These are phyloP conservation scores for Scopulariopsis brevicaulis DNA, from an alignment of 2,329 filamentous ascomycete species.

Conservation along the genomic window DNA sequence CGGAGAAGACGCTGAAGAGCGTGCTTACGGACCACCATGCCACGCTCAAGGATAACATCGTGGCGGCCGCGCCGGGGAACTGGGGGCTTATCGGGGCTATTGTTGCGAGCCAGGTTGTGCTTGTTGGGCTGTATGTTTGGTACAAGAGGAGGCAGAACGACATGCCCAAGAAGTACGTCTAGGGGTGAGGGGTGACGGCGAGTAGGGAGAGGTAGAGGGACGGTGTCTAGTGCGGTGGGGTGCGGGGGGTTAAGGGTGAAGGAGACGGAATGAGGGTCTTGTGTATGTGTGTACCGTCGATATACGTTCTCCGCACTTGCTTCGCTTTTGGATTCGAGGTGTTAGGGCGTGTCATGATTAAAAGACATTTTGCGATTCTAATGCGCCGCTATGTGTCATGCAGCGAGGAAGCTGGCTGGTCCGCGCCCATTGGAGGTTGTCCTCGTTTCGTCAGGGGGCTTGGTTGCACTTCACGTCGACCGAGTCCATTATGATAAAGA, in stretches of 20 bases:
- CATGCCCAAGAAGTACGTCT: conserved; percentile 83
- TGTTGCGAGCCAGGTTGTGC: conserved; percentile 60
- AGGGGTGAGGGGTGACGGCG: neutral
- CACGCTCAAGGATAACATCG: conserved; percentile 33
- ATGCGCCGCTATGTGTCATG: neutral
- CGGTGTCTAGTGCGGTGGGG: too few relatives aligned
- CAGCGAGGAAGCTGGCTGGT: neutral
- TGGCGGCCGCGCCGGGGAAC: conserved; percentile 36
- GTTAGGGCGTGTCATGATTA: neutral
- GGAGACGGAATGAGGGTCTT: neutral
- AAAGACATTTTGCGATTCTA: neutral
- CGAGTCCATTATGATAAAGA: too few relatives aligned
- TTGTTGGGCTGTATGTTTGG: conserved; percentile 56
- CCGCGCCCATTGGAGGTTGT: neutral
- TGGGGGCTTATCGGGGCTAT: conserved; percentile 54
- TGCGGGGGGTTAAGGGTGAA: neutral
- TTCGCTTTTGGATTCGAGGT: neutral
- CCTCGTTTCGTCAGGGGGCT: neutral
- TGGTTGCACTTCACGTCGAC: neutral
- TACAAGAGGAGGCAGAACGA: conserved; percentile 67
- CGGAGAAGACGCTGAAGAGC: conserved; percentile 40
- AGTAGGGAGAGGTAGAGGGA: neutral
- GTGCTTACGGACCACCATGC: conserved; percentile 38
- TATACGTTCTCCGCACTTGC: neutral
- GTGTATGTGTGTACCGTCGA: neutral